Conservation (phyloP, 441 rosid genomes). For the Croton setiger region DNA sequence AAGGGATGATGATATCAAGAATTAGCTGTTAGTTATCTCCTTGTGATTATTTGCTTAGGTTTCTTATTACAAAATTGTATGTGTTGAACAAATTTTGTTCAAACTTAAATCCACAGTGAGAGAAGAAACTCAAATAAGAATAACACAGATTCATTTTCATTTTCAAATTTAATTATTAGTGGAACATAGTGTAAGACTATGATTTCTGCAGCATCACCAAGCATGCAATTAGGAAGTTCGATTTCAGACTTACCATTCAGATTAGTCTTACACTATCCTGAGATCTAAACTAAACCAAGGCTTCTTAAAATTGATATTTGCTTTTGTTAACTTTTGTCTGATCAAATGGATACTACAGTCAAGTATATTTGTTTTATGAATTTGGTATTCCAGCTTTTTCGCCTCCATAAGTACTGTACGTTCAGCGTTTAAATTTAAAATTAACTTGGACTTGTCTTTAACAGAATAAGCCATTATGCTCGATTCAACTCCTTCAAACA, state of each 20-base stretch:
- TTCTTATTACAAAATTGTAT: constrained; percentile 4
- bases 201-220: neutral
- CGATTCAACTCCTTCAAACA: too few species aligned
- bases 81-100: constrained; percentile 28
- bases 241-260: neutral
- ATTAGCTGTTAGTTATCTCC: neutral
- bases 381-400: too few species aligned
- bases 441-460: too few species aligned
- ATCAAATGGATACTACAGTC: too few species aligned
- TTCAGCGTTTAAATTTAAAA: too few species aligned
- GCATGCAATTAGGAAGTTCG: neutral
- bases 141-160: neutral
- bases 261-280: neutral
- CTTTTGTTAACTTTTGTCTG: too few species aligned
- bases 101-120: constrained; percentile 10
- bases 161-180: neutral
- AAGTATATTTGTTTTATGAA: too few species aligned
- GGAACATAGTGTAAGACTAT: neutral
- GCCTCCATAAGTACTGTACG: too few species aligned
- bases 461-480: too few species aligned
- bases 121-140: neutral
- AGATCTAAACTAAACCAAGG: too few species aligned
- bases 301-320: too few species aligned
- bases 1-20: neutral
- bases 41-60: neutral